phyloP scores from a whole-genome alignment of 768 basidiomycete genomes.

The Auricularia auricula-judae region DNA sequence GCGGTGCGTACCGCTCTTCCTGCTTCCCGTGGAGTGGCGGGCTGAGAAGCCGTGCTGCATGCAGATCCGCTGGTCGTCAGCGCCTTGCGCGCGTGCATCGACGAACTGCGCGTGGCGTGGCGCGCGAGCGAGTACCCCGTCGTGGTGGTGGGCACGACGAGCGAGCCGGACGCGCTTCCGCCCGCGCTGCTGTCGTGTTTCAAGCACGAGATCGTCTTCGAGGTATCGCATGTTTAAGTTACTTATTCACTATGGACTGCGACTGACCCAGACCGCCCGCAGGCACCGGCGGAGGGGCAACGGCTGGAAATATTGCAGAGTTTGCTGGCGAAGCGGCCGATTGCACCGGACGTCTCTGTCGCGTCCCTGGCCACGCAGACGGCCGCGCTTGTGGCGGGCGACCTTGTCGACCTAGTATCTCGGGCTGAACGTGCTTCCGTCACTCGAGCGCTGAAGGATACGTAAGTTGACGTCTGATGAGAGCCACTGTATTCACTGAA shows the following conservation, averaged over 20 bases:
- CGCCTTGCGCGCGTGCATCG: conserved; percentile 52
- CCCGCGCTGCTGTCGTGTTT: conserved; percentile 55
- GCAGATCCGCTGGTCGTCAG: conserved; percentile 48
- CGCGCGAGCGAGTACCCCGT: conserved; percentile 56
- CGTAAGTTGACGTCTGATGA: neutral
- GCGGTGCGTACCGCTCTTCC: conserved; percentile 35
- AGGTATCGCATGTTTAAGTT: conserved; percentile 31
- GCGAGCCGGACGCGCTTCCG: conserved; percentile 54
- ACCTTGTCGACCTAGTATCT: conserved; percentile 58
- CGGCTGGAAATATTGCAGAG: conserved; percentile 48
- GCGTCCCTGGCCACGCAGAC: conserved; percentile 68
- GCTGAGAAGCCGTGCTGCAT: neutral
- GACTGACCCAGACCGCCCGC: neutral
- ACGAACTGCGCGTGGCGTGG: conserved; percentile 45
- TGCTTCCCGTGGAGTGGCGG: too few relatives aligned
- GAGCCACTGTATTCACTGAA: neutral
- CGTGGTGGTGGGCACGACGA: conserved; percentile 63
- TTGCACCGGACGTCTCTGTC: conserved; percentile 76
- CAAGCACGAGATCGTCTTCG: conserved; percentile 73
- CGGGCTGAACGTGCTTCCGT: conserved; percentile 48
- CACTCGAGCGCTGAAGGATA: conserved; percentile 26
- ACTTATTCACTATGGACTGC: neutral
- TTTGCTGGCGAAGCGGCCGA: conserved; percentile 24
- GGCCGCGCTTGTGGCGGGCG: conserved; percentile 78
- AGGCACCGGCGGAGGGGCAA: conserved; percentile 71